Conservation (phyloP, 805 yeast species). For the Pichia thaimueangensis region DNA sequence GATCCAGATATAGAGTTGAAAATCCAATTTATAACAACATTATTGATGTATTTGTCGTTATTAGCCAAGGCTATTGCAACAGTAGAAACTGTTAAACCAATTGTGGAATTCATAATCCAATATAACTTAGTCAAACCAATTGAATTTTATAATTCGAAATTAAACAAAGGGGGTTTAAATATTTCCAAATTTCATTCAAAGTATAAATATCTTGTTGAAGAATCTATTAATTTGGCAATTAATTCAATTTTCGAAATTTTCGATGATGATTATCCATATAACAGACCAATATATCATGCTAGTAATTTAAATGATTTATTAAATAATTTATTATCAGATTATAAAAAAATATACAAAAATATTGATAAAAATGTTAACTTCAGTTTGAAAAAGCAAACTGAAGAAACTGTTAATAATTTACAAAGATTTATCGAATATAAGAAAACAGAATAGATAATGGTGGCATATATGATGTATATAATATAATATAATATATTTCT, state of each 20-base stretch:
- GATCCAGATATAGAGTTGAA: conserved; percentile 10
- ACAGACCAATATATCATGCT: conserved; percentile 57
- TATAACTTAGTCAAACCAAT: conserved; percentile 19
- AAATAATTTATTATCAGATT: conserved; percentile 36
- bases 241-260: conserved; percentile 72
- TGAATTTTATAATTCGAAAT: conserved; percentile 9
- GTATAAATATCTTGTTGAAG: conserved; percentile 22
- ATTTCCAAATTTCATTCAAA: conserved; percentile 22
- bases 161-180: conserved; percentile 2
- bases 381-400: conserved; percentile 54
- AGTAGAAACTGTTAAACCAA: conserved; percentile 15
- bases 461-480: background rate
- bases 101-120: conserved; percentile 25
- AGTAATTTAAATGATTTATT: conserved; percentile 41
- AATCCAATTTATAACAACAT: conserved; percentile 18
- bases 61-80: conserved; percentile 21
- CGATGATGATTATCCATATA: conserved; percentile 71
- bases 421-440: conserved; percentile 78
- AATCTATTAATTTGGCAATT: conserved; percentile 45
- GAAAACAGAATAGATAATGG: conserved; percentile 32
- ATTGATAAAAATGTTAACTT: conserved; percentile 60
- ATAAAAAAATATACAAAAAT: conserved; percentile 49
- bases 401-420: conserved; percentile 60
- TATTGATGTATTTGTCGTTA: conserved; percentile 22
- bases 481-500: too few species aligned